Evolutionary conservation across 2,329 filamentous ascomycete genomes (phyloP), one percentile per base, ranked within the genome.

Genomic region (Berkeleyomyces basicola): DNA sequence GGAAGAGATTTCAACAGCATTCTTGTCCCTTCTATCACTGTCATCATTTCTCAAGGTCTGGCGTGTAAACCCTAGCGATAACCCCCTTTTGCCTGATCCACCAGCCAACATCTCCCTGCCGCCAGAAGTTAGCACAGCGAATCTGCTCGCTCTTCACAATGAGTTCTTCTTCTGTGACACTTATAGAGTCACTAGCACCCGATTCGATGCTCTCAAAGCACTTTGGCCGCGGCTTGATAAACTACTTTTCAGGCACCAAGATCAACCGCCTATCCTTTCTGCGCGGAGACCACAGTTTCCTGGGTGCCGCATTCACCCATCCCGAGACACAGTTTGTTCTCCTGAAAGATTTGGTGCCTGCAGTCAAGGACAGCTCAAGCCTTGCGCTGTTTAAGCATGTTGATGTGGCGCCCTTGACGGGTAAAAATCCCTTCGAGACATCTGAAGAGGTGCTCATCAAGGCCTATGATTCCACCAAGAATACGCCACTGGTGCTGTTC

Each of bases 191-290:
- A 66, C 72, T 79, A 66, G 70, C 71, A 65, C 72, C 74, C 72
- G 73, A 81, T 73, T 75, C 80, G 10, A 89, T 90, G 83, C 77
- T 93, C 69, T 82, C 84, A 68, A 78, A 82, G 64, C 88, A 85
- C 70, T 92, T 90, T 74, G 88, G 88, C 72, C 84, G 82, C 67
- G 88, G 92, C 74, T 78, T 88, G 66, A 81, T 85, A 70, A 93
- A 92, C 74, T 93, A 93, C 80, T 93, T 91, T 74, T 83, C 87
- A 59, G 86, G 88, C 67, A 86, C 82, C 62, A 86, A 85, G 5
- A 74, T 92, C 63, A 92, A 93, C 75, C 84, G 88, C 55, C 80
- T 91, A 57, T 88, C 86, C 14, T 93, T 92, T 73, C 77, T 93
- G 36, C 84, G 88, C 55, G 74, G 78, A 53, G 85, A 92, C 72